These are phyloP conservation scores for Nakaseomyces bracarensis DNA, from an alignment of 1,139 yeast genomes.

Conservation along the genomic window DNA sequence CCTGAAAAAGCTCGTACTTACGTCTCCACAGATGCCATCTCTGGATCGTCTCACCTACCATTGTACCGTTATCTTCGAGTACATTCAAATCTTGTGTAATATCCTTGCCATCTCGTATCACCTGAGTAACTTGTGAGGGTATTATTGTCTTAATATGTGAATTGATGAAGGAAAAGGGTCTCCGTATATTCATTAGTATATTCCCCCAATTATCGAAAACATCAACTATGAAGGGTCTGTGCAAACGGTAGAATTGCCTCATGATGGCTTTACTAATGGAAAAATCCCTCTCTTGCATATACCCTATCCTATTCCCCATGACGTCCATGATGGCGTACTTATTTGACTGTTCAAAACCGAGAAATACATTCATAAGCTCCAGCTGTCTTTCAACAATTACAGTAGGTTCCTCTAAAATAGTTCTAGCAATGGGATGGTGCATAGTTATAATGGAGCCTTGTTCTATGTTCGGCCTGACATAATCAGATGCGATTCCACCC, in stretches of 20 bases:
- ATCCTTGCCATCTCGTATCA: conserved; percentile 10
- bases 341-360: conserved; percentile 91
- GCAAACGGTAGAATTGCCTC: conserved; percentile 74
- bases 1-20: conserved; percentile 64
- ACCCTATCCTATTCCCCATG: conserved; percentile 67
- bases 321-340: conserved; percentile 66
- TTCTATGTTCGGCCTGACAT: neutral
- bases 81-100: conserved; percentile 10
- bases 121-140: conserved; percentile 35
- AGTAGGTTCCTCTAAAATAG: conserved; percentile 64
- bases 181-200: conserved; percentile 55
- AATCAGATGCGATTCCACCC: no score
- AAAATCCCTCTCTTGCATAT: conserved; percentile 69
- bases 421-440: conserved; percentile 21
- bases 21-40: conserved; percentile 95
- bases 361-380: conserved; percentile 75
- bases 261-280: conserved; percentile 62
- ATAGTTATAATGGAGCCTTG: conserved; percentile 13
- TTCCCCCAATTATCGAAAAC: conserved; percentile 68
- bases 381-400: conserved; percentile 79
- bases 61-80: conserved; percentile 34
- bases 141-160: conserved; percentile 71
- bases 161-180: conserved; percentile 84
- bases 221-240: conserved; percentile 79
- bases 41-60: conserved; percentile 79